phyloP scores from a whole-genome alignment of 306 rosid species.

The Lathyrus oleraceus region DNA sequence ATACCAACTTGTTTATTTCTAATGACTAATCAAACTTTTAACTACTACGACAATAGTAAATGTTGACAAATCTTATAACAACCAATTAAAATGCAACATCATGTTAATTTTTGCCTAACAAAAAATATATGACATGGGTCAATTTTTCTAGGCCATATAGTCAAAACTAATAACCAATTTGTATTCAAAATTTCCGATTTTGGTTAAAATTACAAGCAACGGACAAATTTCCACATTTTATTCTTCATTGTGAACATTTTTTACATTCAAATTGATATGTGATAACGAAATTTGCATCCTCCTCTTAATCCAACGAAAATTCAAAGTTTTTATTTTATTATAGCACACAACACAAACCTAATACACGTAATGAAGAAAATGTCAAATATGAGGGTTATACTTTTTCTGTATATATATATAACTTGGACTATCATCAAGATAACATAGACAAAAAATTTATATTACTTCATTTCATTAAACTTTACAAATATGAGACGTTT shows the following conservation, averaged over 20 bases:
- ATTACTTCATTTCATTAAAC: conserved; percentile 5
- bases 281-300: conserved; percentile 2
- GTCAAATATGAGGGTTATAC: conserved; percentile 11
- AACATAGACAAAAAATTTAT: neutral
- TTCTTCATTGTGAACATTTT: conserved; percentile 1
- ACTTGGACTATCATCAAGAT: neutral
- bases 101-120: neutral
- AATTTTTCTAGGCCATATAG: neutral
- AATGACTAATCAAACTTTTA: neutral
- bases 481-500: conserved; percentile 31
- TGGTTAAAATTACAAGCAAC: conserved; percentile 12
- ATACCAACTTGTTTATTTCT: neutral
- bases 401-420: conserved; percentile 18
- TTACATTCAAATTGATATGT: neutral
- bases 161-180: neutral
- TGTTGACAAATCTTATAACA: neutral
- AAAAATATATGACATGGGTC: neutral
- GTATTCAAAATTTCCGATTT: neutral
- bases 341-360: neutral
- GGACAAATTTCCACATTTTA: neutral
- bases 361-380: conserved; percentile 34
- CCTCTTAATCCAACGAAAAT: conserved; percentile 29
- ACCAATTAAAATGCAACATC: neutral
- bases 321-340: conserved; percentile 8
- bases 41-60: neutral